phyloP scores from a whole-genome alignment of 768 basidiomycete species.

The Gymnopilus junonius region DNA sequence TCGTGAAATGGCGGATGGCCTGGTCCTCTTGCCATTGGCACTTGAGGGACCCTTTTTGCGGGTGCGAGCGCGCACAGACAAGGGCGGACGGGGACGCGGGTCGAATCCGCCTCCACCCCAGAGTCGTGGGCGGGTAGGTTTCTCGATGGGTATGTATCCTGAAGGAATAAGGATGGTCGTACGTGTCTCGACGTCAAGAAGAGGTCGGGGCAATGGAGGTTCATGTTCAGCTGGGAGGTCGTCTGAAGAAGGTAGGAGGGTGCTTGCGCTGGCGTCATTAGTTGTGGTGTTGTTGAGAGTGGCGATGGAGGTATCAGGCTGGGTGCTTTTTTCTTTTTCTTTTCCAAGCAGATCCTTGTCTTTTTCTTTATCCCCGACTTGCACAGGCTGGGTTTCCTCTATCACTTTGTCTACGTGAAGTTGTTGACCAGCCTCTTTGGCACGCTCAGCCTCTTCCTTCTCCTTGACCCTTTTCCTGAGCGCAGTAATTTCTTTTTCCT shows the following conservation, averaged over 20 bases:
- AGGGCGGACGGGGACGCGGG: conserved; percentile 27
- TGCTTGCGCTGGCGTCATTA: neutral
- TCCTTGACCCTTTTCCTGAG: conserved; percentile 7
- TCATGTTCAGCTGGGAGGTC: conserved; percentile 7
- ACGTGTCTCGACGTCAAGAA: conserved; percentile 47
- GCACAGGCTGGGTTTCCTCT: neutral
- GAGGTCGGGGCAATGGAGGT: conserved; percentile 23
- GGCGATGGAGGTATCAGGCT: neutral
- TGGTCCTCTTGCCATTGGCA: conserved; percentile 5
- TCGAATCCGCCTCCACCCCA: conserved; percentile 70
- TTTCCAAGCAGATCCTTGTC: neutral
- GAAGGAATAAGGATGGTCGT: conserved; percentile 64
- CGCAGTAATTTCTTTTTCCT: conserved; percentile 11
- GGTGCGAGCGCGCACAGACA: conserved; percentile 16
- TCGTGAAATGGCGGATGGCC: neutral
- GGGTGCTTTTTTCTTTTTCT: neutral
- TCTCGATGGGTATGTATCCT: conserved; percentile 57
- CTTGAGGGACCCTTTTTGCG: conserved; percentile 18
- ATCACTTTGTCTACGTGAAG: neutral
- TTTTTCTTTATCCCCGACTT: conserved; percentile 12
- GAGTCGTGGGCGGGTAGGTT: conserved; percentile 58
- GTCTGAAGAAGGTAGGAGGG: neutral
- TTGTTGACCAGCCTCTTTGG: conserved; percentile 9
- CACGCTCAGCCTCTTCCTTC: conserved; percentile 15
- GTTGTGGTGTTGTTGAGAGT: neutral